A percentile compares a stretch with the other conserved stretches of the same genome.
phyloP scores from a whole-genome alignment of 192 early-diverging fungal species.

The Pilobolus umbonatus region DNA sequence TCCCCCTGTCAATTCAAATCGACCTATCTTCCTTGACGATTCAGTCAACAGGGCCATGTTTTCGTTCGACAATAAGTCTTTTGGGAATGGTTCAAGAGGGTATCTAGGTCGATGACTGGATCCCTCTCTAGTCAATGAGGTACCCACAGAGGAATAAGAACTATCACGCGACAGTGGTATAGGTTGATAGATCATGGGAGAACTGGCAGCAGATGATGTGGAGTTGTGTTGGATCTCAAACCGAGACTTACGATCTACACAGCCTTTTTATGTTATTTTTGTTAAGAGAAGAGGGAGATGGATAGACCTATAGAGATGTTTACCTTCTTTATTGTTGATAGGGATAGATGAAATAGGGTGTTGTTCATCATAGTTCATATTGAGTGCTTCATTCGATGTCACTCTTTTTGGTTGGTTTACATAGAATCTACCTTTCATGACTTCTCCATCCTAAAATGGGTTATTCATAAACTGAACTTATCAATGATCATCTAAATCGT shows the following conservation, averaged over 20 bases:
- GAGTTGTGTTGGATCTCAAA: slow-evolving; percentile 28
- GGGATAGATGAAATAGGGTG: no score
- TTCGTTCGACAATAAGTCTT: neutral
- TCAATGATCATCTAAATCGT: slow-evolving; percentile 1
- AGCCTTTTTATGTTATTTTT: neutral
- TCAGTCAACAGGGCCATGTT: slow-evolving; percentile 6
- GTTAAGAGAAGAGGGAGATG: neutral
- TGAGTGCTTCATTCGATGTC: slow-evolving; percentile 6
- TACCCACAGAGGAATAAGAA: slow-evolving; percentile 13
- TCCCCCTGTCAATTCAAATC: slow-evolving; percentile 32
- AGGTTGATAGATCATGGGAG: neutral
- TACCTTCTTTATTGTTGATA: slow-evolving; percentile 1
- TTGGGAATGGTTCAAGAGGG: neutral
- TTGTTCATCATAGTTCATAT: slow-evolving; percentile 2
- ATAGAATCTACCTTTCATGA: slow-evolving; percentile 74
- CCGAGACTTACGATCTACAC: slow-evolving; percentile 33
- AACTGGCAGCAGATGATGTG: neutral
- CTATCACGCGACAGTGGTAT: slow-evolving; percentile 22
- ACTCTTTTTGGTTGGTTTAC: slow-evolving; percentile 35
- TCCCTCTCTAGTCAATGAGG: neutral
- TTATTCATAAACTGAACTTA: neutral
- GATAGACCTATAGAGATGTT: neutral
- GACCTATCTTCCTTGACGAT: slow-evolving; percentile 22
- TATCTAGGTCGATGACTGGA: neutral
- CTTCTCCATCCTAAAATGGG: slow-evolving; percentile 27